A percentile compares a stretch with the other conserved stretches of the same genome.
phyloP scores from a whole-genome alignment of 2,329 filamentous ascomycete genomes.

The Ascochyta viciae-villosae region DNA sequence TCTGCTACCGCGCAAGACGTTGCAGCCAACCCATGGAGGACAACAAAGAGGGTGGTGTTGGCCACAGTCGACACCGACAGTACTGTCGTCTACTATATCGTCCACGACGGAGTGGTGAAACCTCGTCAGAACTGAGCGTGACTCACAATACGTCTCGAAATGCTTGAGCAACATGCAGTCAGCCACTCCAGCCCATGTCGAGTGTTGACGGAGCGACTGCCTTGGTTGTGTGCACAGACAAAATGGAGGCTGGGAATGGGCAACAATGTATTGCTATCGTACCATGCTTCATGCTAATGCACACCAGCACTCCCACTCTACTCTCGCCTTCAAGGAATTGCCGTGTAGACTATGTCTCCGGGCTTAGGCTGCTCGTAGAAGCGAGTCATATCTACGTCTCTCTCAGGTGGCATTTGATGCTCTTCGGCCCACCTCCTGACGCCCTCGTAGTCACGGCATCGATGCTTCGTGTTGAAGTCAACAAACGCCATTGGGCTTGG shows the following conservation, averaged over 20 bases:
- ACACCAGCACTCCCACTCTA: conserved; percentile 7
- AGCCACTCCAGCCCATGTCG: not conserved
- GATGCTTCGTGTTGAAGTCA: conserved; percentile 68
- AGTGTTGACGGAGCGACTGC: not conserved
- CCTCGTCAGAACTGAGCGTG: conserved; percentile 74
- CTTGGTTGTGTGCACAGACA: not conserved
- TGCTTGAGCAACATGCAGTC: not conserved
- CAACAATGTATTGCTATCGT: conserved; percentile 4
- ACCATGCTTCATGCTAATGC: conserved; percentile 16
- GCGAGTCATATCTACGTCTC: conserved; percentile 49
- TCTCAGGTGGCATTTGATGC: conserved; percentile 56
- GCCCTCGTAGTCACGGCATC: conserved; percentile 64
- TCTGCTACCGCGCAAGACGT: conserved; percentile 16
- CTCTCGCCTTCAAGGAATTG: conserved; percentile 33
- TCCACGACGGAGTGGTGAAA: conserved; percentile 88
- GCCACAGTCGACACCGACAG: conserved; percentile 81
- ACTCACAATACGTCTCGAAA: not conserved
- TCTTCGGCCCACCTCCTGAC: conserved; percentile 62
- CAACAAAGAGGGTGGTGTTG: conserved; percentile 72
- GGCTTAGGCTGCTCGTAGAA: conserved; percentile 53
- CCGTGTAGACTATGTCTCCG: conserved; percentile 38
- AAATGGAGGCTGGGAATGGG: conserved; percentile 7
- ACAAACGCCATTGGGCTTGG: conserved; percentile 62
- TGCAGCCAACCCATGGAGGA: conserved; percentile 51
- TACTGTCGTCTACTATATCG: conserved; percentile 82